Evolutionary conservation across 352 stramenopile genomes (phyloP), one percentile per base, ranked within the genome.

Genomic region (Phytophthora hibernalis): DNA sequence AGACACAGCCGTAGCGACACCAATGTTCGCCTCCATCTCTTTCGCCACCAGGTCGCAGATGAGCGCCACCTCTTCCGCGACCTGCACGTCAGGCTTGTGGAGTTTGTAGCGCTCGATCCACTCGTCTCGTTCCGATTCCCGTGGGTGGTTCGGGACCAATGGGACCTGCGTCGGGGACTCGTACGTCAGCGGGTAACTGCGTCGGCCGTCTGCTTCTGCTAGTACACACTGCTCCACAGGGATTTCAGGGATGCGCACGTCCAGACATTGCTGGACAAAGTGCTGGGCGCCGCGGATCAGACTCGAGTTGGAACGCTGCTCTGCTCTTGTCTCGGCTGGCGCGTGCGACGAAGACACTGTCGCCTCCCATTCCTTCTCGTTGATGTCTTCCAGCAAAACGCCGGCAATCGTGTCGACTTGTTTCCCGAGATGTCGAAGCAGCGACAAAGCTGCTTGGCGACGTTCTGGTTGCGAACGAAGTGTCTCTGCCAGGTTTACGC

Each of bases 191-290:
- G 70, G 68, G 35, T 87, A 89, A 18, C 33, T 53, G 7, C 80
- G 67, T 12, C 45, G 49, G 15, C 80, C 78, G 22, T 82, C 67
- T 12, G 54, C 50, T 52, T 89, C 80, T 3, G 80, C 73, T 37
- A 89, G 63, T 16, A 73, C 15, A 15, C 80, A 89, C 18, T 69
- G 50, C 1, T 75, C 54, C 31, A 87, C 31, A 5, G 73, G 65
- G 5, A 81, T 44, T 43, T 89, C 78, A 0, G 63, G 35, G 13
- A 89, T 60, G 0, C 67, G 54, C 18, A 87, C 72, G 33, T 89
- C 78, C 24, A 87, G 76, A 37, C 80, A 89, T 45, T 87, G 77
- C 49, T 89, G 77, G 11, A 85, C 75, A 33, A 89, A 70, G 31
- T 77, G 51, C 40, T 85, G 76, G 3, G 65, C 72, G 0, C 54